phyloP scores from a whole-genome alignment of 2,329 filamentous ascomycete species.

The Nemania sp. region DNA sequence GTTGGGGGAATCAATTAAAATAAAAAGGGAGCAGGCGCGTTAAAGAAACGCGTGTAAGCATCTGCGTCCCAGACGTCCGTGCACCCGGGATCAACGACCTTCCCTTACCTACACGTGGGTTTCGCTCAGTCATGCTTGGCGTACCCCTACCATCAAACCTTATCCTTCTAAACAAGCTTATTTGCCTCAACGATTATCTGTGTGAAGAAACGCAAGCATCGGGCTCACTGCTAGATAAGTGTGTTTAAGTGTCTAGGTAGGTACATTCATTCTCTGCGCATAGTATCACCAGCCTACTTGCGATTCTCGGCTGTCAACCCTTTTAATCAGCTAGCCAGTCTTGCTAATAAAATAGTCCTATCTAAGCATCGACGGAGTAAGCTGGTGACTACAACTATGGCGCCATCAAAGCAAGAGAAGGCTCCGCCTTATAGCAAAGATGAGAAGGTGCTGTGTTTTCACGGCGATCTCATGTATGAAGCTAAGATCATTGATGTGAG shows the following conservation, averaged over 20 bases:
- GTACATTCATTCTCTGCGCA: not conserved
- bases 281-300: not conserved
- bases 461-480: constrained; percentile 96
- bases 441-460: constrained; percentile 95
- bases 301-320: not conserved
- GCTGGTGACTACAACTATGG: constrained; percentile 47
- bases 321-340: not conserved
- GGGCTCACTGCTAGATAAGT: not conserved
- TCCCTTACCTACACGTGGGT: constrained; percentile 12
- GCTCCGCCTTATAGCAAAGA: constrained; percentile 74
- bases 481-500: constrained; percentile 88
- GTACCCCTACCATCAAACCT: constrained; percentile 18
- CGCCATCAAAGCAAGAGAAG: constrained; percentile 57
- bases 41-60: constrained; percentile 16
- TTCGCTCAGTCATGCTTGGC: constrained; percentile 11
- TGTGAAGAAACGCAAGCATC: not conserved
- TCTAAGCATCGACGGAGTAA: constrained; percentile 9
- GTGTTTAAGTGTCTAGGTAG: not conserved
- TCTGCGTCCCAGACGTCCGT: constrained; percentile 17
- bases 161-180: not conserved
- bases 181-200: constrained; percentile 13
- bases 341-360: not conserved
- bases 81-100: constrained; percentile 12
- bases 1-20: constrained; percentile 5
- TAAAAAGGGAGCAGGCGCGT: constrained; percentile 16